These are phyloP conservation scores for Ophiostoma ulmi DNA, from an alignment of 2,329 filamentous ascomycete species.

Conservation along the genomic window DNA sequence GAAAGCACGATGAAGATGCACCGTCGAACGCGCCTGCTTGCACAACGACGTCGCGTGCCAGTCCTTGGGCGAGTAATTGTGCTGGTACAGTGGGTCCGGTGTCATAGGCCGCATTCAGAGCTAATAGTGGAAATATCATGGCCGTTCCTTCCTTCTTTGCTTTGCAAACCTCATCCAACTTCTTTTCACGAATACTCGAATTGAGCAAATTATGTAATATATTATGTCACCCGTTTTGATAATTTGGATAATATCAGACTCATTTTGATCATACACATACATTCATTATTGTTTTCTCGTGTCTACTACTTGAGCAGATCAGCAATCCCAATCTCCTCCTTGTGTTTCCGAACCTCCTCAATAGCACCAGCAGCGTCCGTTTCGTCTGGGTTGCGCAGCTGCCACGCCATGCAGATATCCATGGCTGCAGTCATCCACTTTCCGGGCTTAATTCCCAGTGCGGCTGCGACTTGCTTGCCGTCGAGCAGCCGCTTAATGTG, in stretches of 20 bases:
- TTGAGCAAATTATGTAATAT: not conserved
- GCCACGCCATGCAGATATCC: constrained; percentile 79
- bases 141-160: not conserved
- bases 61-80: not conserved
- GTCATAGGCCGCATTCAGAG: not conserved
- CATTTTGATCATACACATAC: not conserved
- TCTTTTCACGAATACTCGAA: not conserved
- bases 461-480: constrained; percentile 65
- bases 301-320: constrained; percentile 12
- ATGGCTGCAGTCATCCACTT: constrained; percentile 80
- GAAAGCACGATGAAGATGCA: not conserved
- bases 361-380: constrained; percentile 56
- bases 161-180: not conserved
- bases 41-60: constrained; percentile 6
- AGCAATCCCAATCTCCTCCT: constrained; percentile 48
- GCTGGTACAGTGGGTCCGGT: not conserved
- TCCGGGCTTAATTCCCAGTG: constrained; percentile 65
- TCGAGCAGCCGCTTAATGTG: constrained; percentile 63
- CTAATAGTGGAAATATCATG: not conserved
- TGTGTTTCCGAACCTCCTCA: constrained; percentile 51
- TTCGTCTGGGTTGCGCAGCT: constrained; percentile 69
- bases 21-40: not conserved
- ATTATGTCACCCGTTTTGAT: not conserved
- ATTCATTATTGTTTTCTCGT: not conserved
- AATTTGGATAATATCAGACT: not conserved